Percentiles rank a stretch among this genome's conserved stretches.
These are phyloP conservation scores for Phytophthora nicotianae DNA, from an alignment of 352 stramenopile species.

Conservation along the genomic window DNA sequence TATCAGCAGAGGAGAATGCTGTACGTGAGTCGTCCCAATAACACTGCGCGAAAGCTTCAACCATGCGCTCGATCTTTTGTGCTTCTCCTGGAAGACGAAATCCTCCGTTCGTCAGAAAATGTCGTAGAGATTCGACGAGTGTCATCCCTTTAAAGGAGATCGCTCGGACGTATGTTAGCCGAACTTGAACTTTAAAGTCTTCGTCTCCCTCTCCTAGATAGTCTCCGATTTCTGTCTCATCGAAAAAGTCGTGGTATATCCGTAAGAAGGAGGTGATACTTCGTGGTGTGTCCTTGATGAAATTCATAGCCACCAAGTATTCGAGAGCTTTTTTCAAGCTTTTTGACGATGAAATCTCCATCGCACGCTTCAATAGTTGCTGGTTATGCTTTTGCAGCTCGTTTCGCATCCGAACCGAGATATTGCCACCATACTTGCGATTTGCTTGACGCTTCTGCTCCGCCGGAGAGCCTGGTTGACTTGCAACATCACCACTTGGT, in stretches of 20 bases:
- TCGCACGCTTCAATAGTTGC: conserved; percentile 78
- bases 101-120: conserved; percentile 97
- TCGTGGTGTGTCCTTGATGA: conserved; percentile 81
- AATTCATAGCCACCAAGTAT: conserved; percentile 86
- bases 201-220: conserved; percentile 95
- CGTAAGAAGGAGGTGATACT: conserved; percentile 95
- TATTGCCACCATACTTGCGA: conserved; percentile 50
- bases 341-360: conserved; percentile 82
- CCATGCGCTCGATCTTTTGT: conserved; percentile 98
- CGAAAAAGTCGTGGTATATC: conserved; percentile 93
- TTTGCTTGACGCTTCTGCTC: conserved; percentile 21
- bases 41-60: conserved; percentile 97
- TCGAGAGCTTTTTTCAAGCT: conserved; percentile 89
- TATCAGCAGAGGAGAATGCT: conserved; percentile 81
- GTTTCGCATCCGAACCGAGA: conserved; percentile 81
- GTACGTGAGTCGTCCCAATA: conserved; percentile 95
- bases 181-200: conserved; percentile 92
- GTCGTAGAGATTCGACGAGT: conserved; percentile 95
- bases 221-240: conserved; percentile 93
- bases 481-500: conserved; percentile 3
- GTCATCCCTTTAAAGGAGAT: conserved; percentile 98
- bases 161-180: conserved; percentile 94
- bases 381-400: conserved; percentile 86
- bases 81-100: conserved; percentile 97
- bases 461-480: conserved; percentile 23